Conservation (phyloP, 192 early-diverging fungal species). For the Coemansia brasiliensis region DNA sequence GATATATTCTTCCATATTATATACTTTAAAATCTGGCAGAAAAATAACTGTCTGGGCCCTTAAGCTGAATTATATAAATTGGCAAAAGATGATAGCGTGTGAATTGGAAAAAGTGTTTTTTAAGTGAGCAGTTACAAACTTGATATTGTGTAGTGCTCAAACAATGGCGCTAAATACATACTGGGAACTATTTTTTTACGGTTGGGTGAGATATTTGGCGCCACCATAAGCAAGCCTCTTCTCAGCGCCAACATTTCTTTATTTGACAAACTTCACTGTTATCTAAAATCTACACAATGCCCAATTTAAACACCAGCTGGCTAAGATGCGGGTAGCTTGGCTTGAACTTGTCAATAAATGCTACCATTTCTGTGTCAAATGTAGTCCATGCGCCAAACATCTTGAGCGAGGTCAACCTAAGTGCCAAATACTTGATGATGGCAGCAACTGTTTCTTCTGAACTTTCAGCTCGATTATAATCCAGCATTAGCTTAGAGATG, state of each 20-base stretch:
- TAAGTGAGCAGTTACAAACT: background rate
- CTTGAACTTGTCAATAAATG: slow-evolving; percentile 11
- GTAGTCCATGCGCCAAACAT: slow-evolving; percentile 10
- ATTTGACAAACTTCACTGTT: slow-evolving; percentile 1
- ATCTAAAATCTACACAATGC: background rate
- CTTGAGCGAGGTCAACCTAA: background rate
- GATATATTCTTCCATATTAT: slow-evolving; percentile 7
- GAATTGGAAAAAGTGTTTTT: no score
- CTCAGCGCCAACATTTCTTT: background rate
- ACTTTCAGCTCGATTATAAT: background rate
- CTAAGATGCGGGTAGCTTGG: slow-evolving; percentile 1
- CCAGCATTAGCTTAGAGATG: slow-evolving; percentile 7
- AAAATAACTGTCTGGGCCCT: no score
- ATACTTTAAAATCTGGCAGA: background rate
- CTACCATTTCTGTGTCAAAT: background rate
- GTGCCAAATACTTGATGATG: slow-evolving; percentile 9
- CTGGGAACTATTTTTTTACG: background rate
- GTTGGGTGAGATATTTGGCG: background rate
- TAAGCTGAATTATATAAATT: no score
- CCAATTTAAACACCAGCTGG: slow-evolving; percentile 3
- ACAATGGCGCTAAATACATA: background rate
- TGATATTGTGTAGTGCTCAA: background rate
- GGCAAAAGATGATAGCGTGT: no score
- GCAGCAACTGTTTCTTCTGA: background rate
- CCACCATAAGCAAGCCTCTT: slow-evolving; percentile 2